Evolutionary conservation across 83 land plant species (phyloP), one percentile per base, ranked within the genome.

Genomic region (Picea engelmannii): DNA sequence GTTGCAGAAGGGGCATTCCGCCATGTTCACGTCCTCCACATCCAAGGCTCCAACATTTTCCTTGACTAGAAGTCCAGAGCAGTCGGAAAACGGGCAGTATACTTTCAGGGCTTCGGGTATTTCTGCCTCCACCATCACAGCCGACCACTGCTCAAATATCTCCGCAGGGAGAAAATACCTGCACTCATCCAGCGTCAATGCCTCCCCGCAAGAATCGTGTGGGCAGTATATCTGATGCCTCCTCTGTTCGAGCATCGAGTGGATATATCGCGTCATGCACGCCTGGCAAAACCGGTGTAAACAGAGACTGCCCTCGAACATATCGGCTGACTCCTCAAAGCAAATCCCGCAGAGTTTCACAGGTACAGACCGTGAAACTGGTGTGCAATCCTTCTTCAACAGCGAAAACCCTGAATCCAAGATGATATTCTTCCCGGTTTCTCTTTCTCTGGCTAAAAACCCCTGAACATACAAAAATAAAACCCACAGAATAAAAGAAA

Each of bases 1-100:
- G 8, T 66, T 38, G 49, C 88, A 91, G 47, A 63, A 23, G 4
- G 84, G 87, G 61, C 93, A 91, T 80, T 86, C 87, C 6, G 87
- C 80, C 0, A 35, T 38, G 24, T 0, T 79, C 17, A 81, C 44
- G 35, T 18, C 68, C 62, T 62, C 81, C 4, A 21, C 66, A 7
- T 55, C 63, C 4, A 23, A 24, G 59, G 55, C 35, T 40, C 44
- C 76, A 38, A 40, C 52, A 20, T 44, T 18, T 3, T 73, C 55
- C 23, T 73, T 73, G 6, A 73, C 24, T 44, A 73, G 76, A 10
- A 73, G n/a, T 18, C 49, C 55, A 17, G 52, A 73, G 13, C 10
- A 73, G 23, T 20, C 60, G 2, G 78, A 6, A 38, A 79, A 90
- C 16, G 89, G 85, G 65, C 87, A 89, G 83, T 90, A 87, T 4